Conservation (phyloP, 768 basidiomycete genomes). For the Nidularia pulvinata region DNA sequence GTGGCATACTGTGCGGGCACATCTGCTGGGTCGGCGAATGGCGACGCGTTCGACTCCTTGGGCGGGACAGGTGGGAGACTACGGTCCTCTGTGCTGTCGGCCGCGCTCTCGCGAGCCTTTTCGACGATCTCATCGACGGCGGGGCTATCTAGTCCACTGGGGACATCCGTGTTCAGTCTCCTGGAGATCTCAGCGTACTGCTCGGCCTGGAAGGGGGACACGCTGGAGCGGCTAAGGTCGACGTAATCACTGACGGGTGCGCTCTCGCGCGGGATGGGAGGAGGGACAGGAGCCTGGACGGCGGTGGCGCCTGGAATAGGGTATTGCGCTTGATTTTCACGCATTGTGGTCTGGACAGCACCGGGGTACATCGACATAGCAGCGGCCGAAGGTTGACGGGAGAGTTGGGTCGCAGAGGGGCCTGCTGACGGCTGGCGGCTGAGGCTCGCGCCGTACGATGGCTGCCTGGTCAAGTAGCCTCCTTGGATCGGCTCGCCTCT, state of each 20-base stretch:
- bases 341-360: neutral
- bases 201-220: conserved; percentile 73
- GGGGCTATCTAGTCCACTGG: conserved; percentile 28
- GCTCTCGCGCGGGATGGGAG: neutral
- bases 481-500: conserved; percentile 8
- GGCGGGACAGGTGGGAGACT: conserved; percentile 21
- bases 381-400: neutral
- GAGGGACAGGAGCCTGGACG: neutral
- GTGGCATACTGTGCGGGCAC: neutral
- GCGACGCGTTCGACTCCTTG: conserved; percentile 10
- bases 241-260: conserved; percentile 45
- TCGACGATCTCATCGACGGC: conserved; percentile 17
- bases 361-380: neutral
- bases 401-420: neutral
- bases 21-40: conserved; percentile 22
- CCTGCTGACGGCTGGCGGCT: conserved; percentile 10
- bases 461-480: conserved; percentile 13
- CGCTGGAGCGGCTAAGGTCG: conserved; percentile 66
- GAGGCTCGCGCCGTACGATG: conserved; percentile 14
- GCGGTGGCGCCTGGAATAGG: neutral
- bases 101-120: conserved; percentile 5
- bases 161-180: conserved; percentile 43
- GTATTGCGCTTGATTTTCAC: neutral
- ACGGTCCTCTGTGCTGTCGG: conserved; percentile 10
- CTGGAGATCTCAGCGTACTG: conserved; percentile 75